Evolutionary conservation across 164 flowering plant genomes (phyloP), one percentile per base, ranked within the genome.

Genomic region (Annona squamosa): DNA sequence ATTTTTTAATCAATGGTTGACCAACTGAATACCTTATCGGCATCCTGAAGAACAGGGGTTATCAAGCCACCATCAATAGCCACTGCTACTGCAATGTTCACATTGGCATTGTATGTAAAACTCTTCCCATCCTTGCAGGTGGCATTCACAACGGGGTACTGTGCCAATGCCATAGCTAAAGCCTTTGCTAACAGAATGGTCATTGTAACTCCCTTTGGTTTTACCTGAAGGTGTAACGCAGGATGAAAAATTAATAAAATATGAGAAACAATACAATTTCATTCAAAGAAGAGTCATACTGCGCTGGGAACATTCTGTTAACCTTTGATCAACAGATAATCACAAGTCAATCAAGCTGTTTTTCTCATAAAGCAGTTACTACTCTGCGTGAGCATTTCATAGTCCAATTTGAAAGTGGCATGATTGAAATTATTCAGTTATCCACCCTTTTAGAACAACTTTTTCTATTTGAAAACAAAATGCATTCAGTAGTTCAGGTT

Each of bases 31-130:
- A 89, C 98, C 97, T 93, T 93, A 77, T 93, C 97, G 3, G 97
- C 98, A 84, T 93, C 91, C 81, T 87, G 95, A 77, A 93, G 92
- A 76, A 91, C 98, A 76, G 98, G 98, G 41, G 98, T 93, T 67
- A 93, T 93, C 75, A 93, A 84, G 46, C 98, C 98, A 75, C 92
- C 98, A 81, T 93, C 87, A 69, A 91, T 90, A 1, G 98, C 92
- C 77, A 93, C 98, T 3, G 98, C 97, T 37, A 91, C 94, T 2
- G 98, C 95, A 79, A 93, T 88, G 79, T 91, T 93, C 66, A 93
- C 84, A 74, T 74, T 88, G 48, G 84, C 82, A 74, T 91, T 91
- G 73, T 91, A 91, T 0, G 89, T 87, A 79, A 90, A 91, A 68
- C 89, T 91, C 83, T 93, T 93, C 67, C 98, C 98, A 80, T 93